Base-by-base conservation (phyloP, 2,329 filamentous ascomycete genomes). In the Tolypocladium amazonense region DNA sequence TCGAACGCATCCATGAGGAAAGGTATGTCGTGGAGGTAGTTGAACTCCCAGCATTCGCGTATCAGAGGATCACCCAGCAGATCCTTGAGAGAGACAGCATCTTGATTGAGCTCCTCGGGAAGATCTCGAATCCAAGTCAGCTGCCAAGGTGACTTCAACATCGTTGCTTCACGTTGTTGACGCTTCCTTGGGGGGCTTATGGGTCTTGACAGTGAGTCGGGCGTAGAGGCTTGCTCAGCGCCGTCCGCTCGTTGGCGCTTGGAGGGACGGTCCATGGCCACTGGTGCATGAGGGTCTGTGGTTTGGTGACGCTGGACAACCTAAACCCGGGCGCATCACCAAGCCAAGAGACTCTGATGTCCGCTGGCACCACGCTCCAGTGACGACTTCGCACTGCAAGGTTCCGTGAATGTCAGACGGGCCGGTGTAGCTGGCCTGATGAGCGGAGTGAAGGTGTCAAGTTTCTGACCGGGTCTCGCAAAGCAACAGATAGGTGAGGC, bases 41-140 rank as follows among this genome's bases (percentile, higher is more conserved):
- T 89, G 71, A 89, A 89, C 59, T 87, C 79, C 87, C 87, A 89
- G 63, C 82, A 84, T 67, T 88, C 84, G 45, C 81, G 80, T 59
- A 94, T 89, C 62, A 91, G 77, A 0, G 89, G 88, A 69, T 92
- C 85, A 0, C 88, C 84, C 1, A 95, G 78, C 7, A 95, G 79
- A 60, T 90, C 88, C 5, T 75, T 74, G 12, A 94, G 75, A 1
- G 78, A 80, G 39, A 93, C 72, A 0, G 89, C 79, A 69, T 88
- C 88, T 30, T 77, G 73, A 73, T 95, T 94, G 62, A 75, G 73
- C 1, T 74, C 70, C 1, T 76, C 71, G 1, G 84, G 77, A 0
- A 92, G 75, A 65, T 89, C 87, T 35, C 76, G 78, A 58, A 94
- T 87, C 61, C 79, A 80, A 0, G 88, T 92, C 18, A 94, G 81